These are phyloP conservation scores for Beta vulgaris DNA, from an alignment of 148 eudicot genomes.

Conservation along the genomic window DNA sequence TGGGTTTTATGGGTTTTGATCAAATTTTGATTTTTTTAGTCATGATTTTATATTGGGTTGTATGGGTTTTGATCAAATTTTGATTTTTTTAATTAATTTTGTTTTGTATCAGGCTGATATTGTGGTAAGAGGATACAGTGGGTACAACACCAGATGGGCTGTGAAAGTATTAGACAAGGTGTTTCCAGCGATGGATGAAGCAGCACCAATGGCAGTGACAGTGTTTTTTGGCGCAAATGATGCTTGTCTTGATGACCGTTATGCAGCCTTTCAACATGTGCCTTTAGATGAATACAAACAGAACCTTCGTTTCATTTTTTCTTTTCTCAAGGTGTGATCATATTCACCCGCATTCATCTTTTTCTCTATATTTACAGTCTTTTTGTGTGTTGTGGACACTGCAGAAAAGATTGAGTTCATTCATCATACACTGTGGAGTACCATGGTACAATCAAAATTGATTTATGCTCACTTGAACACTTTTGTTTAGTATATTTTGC, in stretches of 20 bases:
- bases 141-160: conserved; percentile 93
- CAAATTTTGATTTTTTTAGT: background rate
- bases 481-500: too few relatives aligned
- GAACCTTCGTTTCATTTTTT: conserved; percentile 52
- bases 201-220: conserved; percentile 51
- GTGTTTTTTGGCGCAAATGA: conserved; percentile 94
- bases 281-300: conserved; percentile 74
- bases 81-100: background rate
- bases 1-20: too few relatives aligned
- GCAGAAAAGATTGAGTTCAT: too few relatives aligned
- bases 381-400: background rate
- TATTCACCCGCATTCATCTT: background rate
- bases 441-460: too few relatives aligned
- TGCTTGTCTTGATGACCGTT: conserved; percentile 56
- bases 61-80: background rate
- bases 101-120: conserved; percentile 53
- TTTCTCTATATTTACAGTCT: background rate
- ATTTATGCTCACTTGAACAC: too few relatives aligned
- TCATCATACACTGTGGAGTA: background rate
- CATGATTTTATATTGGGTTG: conserved; percentile 1
- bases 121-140: conserved; percentile 81
- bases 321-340: conserved; percentile 50
- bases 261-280: conserved; percentile 71
- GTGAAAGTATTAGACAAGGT: conserved; percentile 54
- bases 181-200: conserved; percentile 34